Conservation (phyloP, 2,329 filamentous ascomycete genomes). For the Colletotrichum nymphaeae region DNA sequence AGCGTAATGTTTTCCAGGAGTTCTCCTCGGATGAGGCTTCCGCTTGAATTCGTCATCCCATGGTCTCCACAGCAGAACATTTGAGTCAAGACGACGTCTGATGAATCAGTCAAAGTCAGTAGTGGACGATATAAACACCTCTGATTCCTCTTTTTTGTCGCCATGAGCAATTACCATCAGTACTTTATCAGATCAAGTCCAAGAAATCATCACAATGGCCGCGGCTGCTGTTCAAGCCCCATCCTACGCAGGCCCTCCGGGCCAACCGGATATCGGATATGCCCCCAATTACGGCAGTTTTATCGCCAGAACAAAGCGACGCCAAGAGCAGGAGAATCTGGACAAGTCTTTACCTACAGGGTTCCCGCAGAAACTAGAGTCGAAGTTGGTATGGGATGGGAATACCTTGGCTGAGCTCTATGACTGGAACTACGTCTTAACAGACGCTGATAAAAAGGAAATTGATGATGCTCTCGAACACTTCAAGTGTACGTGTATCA, state of each 20-base stretch:
- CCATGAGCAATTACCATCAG: no score
- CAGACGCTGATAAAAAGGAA: conserved; percentile 58
- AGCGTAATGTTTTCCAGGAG: not conserved
- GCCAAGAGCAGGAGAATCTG: conserved; percentile 54
- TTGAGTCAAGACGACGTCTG: not conserved
- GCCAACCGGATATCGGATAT: conserved; percentile 70
- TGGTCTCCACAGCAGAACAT: not conserved
- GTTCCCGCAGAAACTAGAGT: conserved; percentile 61
- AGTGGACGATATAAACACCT: not conserved
- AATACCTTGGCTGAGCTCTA: conserved; percentile 57
- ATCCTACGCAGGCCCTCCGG: conserved; percentile 42
- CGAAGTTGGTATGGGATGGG: conserved; percentile 69
- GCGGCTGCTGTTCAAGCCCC: conserved; percentile 35
- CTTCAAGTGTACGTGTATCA: conserved; percentile 30
- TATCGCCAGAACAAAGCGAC: conserved; percentile 58
- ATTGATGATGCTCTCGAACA: conserved; percentile 44
- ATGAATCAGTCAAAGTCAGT: no score
- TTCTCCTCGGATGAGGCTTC: not conserved
- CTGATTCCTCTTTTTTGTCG: not conserved
- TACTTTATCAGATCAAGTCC: not conserved
- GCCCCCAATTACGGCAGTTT: conserved; percentile 66
- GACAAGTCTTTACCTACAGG: conserved; percentile 56
- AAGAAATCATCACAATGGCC: conserved; percentile 37
- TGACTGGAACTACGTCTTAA: conserved; percentile 65
- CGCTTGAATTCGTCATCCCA: not conserved